Conservation (phyloP, 495 filamentous ascomycete genomes). For the Poronia punctata region DNA sequence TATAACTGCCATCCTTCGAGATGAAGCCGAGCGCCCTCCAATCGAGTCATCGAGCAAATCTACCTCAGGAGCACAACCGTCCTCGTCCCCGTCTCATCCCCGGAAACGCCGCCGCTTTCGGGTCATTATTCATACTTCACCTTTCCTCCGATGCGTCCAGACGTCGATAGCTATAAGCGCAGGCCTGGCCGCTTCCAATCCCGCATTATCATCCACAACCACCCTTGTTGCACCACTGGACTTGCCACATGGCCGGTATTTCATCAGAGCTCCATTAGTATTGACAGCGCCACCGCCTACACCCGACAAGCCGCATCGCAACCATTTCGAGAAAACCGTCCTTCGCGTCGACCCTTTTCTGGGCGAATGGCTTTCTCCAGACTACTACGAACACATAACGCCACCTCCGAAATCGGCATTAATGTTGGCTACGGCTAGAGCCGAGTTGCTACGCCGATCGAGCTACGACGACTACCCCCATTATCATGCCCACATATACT, state of each 20-base stretch:
- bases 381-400: constrained; percentile 88
- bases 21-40: constrained; percentile 25
- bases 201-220: constrained; percentile 14
- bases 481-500: constrained; percentile 28
- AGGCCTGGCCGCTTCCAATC: constrained; percentile 68
- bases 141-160: constrained; percentile 88
- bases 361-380: constrained; percentile 89
- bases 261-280: no score
- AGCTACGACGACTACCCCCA: constrained; percentile 49
- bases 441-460: constrained; percentile 66
- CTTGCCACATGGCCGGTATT: background rate
- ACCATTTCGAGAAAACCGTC: constrained; percentile 41
- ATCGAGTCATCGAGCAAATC: background rate
- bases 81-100: constrained; percentile 11
- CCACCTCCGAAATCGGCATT: constrained; percentile 78
- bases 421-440: constrained; percentile 83
- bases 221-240: constrained; percentile 21
- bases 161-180: constrained; percentile 85
- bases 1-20: constrained; percentile 66
- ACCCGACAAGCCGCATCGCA: no score
- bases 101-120: constrained; percentile 56
- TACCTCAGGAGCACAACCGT: background rate
- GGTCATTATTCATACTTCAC: constrained; percentile 83
- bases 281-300: no score
- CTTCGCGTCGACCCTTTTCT: constrained; percentile 86